Base-by-base conservation (phyloP, 2,329 filamentous ascomycete species). In the Emydomyces testavorans region DNA sequence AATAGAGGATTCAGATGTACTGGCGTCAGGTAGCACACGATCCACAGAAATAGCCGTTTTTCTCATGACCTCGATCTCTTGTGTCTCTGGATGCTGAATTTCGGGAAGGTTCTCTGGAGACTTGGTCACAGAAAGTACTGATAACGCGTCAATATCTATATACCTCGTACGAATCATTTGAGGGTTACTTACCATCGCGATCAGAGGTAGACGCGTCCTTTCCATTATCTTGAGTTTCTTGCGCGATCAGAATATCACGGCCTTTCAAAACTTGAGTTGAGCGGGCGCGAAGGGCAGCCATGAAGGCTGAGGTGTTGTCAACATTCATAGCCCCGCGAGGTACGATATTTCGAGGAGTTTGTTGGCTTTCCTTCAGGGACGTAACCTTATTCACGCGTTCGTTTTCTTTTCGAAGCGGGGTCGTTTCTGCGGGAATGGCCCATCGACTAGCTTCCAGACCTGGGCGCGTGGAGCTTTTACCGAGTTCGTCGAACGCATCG, bases 241-340 rank as follows among this genome's bases (percentile, higher is more conserved):
- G 16, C 4, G 42, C 18, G 5, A 18, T 21, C 16, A 16, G 16
- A 24, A 13, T 6, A 46, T 10, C 34, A 21, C 41, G 13, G 10
- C 28, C 18, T 15, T 46, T 38, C 3, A 40, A 18, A 37, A 18
- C n/a, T 6, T 34, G 35, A n/a, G 21, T 35, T 11, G 49, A 55
- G 15, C 55, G 49, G 34, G 52, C 48, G 26, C 57, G 55, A 49
- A 57, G 53, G 41, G 56, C 59, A 20, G 54, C 57, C 56, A 62
- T 57, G 34, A 62, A 62, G 43, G 49, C 57, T 48, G 53, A 54
- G 5, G 57, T 56, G 37, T 62, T 58, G 43, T 61, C 56, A 10
- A 61, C 35, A 15, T 35, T 21, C 20, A 16, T 11, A 21, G 21
- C 34, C 5, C 23, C 34, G 5, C 15, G 15, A 29, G 23, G 10